Evolutionary conservation across 2,329 filamentous ascomycete species (phyloP).

Genomic region (Apiospora aurea): DNA sequence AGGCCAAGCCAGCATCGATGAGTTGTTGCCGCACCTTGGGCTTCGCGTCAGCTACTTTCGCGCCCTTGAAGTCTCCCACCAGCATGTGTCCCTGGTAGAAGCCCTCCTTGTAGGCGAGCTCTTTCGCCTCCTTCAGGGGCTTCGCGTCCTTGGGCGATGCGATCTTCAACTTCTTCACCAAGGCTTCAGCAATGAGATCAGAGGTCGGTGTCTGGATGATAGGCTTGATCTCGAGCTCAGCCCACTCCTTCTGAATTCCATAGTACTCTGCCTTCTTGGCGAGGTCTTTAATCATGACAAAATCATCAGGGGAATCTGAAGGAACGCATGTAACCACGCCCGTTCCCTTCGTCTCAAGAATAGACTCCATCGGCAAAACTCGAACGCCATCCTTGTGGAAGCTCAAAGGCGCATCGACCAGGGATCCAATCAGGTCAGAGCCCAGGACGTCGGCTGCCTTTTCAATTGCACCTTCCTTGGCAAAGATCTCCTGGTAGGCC

Average conservation of each 20-base stretch:
- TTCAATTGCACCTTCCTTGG: conserved; percentile 76
- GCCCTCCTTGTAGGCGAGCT: conserved; percentile 94
- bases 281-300: conserved; percentile 85
- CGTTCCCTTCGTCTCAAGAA: conserved; percentile 92
- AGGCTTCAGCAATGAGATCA: conserved; percentile 79
- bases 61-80: conserved; percentile 85
- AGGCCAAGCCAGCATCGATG: conserved; percentile 79
- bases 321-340: conserved; percentile 96
- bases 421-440: conserved; percentile 83
- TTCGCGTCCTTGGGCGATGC: conserved; percentile 93
- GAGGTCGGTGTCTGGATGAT: conserved; percentile 89
- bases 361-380: conserved; percentile 93
- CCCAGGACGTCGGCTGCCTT: conserved; percentile 79
- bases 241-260: conserved; percentile 96
- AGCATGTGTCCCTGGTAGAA: conserved; percentile 95
- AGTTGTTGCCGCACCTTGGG: conserved; percentile 82
- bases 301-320: conserved; percentile 95
- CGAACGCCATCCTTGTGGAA: conserved; percentile 83
- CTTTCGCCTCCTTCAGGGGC: conserved; percentile 91
- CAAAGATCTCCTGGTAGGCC: conserved; percentile 90
- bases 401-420: conserved; percentile 88
- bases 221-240: conserved; percentile 85
- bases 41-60: conserved; percentile 87
- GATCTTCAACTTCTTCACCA: conserved; percentile 95
- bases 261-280: conserved; percentile 97